phyloP scores from a whole-genome alignment of 2,329 filamentous ascomycete genomes.

The Arthrobotrys sinensis region DNA sequence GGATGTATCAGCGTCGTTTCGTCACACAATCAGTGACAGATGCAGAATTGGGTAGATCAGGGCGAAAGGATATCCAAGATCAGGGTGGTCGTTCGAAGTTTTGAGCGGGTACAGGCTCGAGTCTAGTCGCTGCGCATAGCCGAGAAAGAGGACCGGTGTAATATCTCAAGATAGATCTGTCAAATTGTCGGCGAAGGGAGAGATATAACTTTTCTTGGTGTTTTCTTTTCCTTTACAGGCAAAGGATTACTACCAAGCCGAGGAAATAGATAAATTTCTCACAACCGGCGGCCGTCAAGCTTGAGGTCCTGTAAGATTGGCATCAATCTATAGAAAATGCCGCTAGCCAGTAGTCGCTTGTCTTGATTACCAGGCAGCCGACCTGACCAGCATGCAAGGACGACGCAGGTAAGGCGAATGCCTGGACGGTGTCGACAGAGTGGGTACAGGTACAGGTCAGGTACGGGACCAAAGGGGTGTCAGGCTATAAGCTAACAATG shows the following conservation, averaged over 20 bases:
- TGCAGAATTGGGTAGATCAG: conserved; percentile 21
- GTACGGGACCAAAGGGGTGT: conserved; percentile 36
- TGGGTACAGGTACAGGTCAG: conserved; percentile 37
- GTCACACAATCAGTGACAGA: conserved; percentile 49
- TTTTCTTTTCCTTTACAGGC: conserved; percentile 27
- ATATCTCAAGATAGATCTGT: conserved; percentile 38
- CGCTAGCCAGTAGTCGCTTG: conserved; percentile 49
- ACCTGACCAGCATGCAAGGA: conserved; percentile 53
- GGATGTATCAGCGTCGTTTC: conserved; percentile 50
- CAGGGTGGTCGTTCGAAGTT: background rate
- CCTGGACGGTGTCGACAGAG: conserved; percentile 33
- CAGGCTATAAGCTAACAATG: conserved; percentile 26
- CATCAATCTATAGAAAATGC: conserved; percentile 57
- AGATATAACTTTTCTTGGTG: conserved; percentile 31
- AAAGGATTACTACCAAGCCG: conserved; percentile 39
- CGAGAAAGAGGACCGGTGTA: conserved; percentile 43
- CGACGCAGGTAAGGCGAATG: conserved; percentile 50
- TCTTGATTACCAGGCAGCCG: conserved; percentile 60
- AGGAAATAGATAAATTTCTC: conserved; percentile 56
- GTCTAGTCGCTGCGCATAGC: conserved; percentile 51
- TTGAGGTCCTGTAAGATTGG: conserved; percentile 40
- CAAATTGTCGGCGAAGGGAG: conserved; percentile 59
- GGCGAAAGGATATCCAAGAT: conserved; percentile 17
- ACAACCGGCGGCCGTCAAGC: conserved; percentile 29
- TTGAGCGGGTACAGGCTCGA: conserved; percentile 15